A percentile compares a stretch with the other conserved stretches of the same genome.
Evolutionary conservation across 1,139 yeast genomes (phyloP).

Genomic region (Suhomyces kunorum): DNA sequence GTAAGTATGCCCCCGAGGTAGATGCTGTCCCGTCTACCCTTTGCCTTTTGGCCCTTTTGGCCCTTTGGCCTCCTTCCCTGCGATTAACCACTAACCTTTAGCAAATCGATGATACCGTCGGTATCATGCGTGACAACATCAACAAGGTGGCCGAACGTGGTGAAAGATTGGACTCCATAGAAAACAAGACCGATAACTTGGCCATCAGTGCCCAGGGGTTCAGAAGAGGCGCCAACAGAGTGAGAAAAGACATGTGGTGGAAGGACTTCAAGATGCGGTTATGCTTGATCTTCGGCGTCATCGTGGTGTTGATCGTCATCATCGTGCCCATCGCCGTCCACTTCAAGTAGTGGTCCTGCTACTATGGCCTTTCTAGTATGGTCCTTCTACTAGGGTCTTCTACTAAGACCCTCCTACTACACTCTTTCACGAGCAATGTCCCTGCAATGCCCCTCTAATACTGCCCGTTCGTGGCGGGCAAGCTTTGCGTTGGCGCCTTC

Average conservation of each 20-base stretch:
- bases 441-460: conserved; percentile 6
- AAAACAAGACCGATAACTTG: conserved; percentile 90
- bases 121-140: conserved; percentile 96
- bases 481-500: not conserved
- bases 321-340: conserved; percentile 94
- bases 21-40: too few relatives aligned
- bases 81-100: conserved; percentile 26
- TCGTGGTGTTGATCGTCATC: conserved; percentile 81
- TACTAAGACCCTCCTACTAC: too few relatives aligned
- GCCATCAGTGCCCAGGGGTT: conserved; percentile 95
- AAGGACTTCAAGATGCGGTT: conserved; percentile 96
- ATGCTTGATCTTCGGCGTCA: conserved; percentile 79
- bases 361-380: too few relatives aligned
- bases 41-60: not conserved
- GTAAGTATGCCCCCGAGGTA: conserved; percentile 42
- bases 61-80: not conserved
- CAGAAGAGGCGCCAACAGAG: conserved; percentile 96
- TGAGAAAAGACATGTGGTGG: conserved; percentile 99
- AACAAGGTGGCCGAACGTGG: conserved; percentile 95
- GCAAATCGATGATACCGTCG: conserved; percentile 97
- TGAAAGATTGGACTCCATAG: conserved; percentile 88
- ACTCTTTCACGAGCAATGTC: conserved; percentile 5
- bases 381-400: too few relatives aligned
- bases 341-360: conserved; percentile 39
- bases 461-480: conserved; percentile 8